Evolutionary conservation across 768 basidiomycete species (phyloP).

Genomic region (Russula abietina): DNA sequence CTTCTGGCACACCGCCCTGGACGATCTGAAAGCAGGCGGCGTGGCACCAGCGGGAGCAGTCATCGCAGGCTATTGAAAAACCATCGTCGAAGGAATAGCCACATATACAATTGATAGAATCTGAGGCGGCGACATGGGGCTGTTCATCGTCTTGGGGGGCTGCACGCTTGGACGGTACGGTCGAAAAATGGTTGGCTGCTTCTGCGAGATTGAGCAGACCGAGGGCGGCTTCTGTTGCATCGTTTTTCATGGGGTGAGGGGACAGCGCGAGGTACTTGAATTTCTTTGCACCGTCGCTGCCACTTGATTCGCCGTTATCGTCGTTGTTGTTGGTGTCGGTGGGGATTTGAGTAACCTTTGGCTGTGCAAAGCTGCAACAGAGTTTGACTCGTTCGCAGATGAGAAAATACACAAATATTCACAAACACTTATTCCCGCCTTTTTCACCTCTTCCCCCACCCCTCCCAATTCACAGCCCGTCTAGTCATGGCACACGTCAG

Average conservation of each 20-base stretch:
- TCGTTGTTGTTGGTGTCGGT: not conserved
- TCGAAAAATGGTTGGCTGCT: slow-evolving; percentile 32
- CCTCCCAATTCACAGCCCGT: too few species aligned
- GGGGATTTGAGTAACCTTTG: not conserved
- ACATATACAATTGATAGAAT: slow-evolving; percentile 68
- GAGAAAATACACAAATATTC: slow-evolving; percentile 11
- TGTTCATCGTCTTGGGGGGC: slow-evolving; percentile 25
- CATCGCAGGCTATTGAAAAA: slow-evolving; percentile 80
- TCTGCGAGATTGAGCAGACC: slow-evolving; percentile 49
- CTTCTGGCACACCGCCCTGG: slow-evolving; percentile 57
- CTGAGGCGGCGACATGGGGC: slow-evolving; percentile 29
- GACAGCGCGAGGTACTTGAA: not conserved
- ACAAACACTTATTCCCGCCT: not conserved
- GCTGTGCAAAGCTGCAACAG: too few species aligned
- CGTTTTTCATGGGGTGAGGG: slow-evolving; percentile 38
- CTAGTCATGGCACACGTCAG: too few species aligned
- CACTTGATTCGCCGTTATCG: slow-evolving; percentile 5
- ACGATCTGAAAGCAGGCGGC: slow-evolving; percentile 67
- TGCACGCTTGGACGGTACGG: slow-evolving; percentile 40
- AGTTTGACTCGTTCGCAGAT: not conserved
- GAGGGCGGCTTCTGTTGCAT: slow-evolving; percentile 55
- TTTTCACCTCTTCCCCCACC: too few species aligned
- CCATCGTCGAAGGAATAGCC: slow-evolving; percentile 71
- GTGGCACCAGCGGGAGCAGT: slow-evolving; percentile 80
- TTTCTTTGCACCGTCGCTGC: slow-evolving; percentile 3